Evolutionary conservation across 78 protist species (phyloP).

Genomic region (Monocercomonoides exilis): DNA sequence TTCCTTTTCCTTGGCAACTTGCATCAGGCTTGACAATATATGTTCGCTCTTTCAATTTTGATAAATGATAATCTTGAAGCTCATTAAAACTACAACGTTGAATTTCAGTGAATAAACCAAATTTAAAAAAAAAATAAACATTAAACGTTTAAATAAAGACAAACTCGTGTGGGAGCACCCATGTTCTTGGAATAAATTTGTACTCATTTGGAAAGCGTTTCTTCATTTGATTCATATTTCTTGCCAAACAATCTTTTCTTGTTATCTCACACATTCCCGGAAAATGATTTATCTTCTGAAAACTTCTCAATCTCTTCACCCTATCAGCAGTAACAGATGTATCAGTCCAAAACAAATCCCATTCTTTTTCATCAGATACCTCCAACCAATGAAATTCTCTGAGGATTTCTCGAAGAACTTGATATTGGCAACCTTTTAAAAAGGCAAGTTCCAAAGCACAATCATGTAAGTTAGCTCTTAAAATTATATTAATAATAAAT

Average conservation of each 20-base stretch:
- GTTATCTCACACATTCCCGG: slow-evolving; percentile 44
- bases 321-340: neutral
- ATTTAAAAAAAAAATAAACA: too few relatives aligned
- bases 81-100: neutral
- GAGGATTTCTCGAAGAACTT: neutral
- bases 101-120: too few relatives aligned
- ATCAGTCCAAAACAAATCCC: slow-evolving; percentile 6
- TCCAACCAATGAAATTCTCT: neutral
- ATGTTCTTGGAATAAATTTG: slow-evolving; percentile 34
- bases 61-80: neutral
- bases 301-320: neutral
- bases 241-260: slow-evolving; percentile 37
- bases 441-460: too few relatives aligned
- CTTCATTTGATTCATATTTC: slow-evolving; percentile 29
- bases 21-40: slow-evolving; percentile 35
- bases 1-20: slow-evolving; percentile 38
- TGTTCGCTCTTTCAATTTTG: neutral
- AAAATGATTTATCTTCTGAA: slow-evolving; percentile 43
- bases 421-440: neutral
- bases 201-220: slow-evolving; percentile 13
- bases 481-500: too few relatives aligned
- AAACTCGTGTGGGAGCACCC: slow-evolving; percentile 32
- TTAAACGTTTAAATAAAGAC: neutral
- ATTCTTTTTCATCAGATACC: neutral
- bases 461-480: too few relatives aligned